A percentile compares a stretch with the other conserved stretches of the same genome.
Conservation (phyloP, 192 early-diverging fungal genomes). For the Backusella westeae region DNA sequence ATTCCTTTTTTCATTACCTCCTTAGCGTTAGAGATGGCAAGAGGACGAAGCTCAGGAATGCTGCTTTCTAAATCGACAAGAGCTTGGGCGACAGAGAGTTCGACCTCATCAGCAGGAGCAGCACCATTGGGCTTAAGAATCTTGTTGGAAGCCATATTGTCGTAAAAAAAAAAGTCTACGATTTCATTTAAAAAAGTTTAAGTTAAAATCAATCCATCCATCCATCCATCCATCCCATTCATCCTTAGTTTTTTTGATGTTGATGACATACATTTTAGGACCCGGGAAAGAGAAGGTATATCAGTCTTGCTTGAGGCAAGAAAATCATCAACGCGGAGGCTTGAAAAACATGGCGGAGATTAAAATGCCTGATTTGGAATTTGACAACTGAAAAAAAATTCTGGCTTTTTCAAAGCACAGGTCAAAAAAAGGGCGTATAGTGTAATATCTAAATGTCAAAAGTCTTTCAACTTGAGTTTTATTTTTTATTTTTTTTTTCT, state of each 20-base stretch:
- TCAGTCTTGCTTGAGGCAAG: not conserved
- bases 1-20: conserved; percentile 54
- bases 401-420: no score
- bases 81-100: conserved; percentile 94
- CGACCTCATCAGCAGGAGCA: conserved; percentile 70
- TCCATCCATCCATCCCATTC: not conserved
- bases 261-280: conserved; percentile 2
- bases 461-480: no score
- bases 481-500: not conserved
- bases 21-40: conserved; percentile 94
- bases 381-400: not conserved
- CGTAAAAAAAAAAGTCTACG: conserved; percentile 3
- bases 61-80: conserved; percentile 94
- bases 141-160: conserved; percentile 34
- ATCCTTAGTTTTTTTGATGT: not conserved
- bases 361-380: not conserved
- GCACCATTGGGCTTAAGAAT: conserved; percentile 40
- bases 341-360: not conserved
- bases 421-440: no score
- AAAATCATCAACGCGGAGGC: not conserved
- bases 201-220: not conserved
- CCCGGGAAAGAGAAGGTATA: conserved; percentile 1
- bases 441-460: no score
- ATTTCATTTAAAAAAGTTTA: not conserved
- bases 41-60: conserved; percentile 78